Base-by-base conservation (phyloP, 2,329 filamentous ascomycete genomes). In the Madurella mycetomatis region DNA sequence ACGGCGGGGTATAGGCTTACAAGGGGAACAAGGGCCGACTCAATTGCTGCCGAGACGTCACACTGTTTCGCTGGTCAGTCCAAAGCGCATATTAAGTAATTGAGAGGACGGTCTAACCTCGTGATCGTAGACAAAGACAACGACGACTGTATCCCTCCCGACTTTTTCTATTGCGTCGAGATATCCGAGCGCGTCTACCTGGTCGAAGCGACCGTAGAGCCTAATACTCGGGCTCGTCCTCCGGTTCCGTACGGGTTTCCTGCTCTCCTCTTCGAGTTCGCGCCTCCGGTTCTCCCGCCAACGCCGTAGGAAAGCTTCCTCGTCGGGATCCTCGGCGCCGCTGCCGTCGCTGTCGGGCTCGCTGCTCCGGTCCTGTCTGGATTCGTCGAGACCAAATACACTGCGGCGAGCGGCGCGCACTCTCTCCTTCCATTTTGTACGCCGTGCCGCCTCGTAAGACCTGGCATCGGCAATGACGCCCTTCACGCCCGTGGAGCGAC, bases 141-240 rank as follows among this genome's bases (percentile, higher is more conserved):
- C 87, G 1, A 97, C 92, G 3, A 88, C 81, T 0, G 90, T 92
- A 45, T 92, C 88, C 46, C 85, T 73, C 40, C 84, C 79, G 4
- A 92, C 90, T 72, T 90, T 94, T 74, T 99, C 94, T 63, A 97
- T 90, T 52, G 92, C 92, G 70, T 97, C 92, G n/a, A 99, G 80
- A 66, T 95, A 99, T 16, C 92, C 94, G 60, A 87, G 77, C 8
- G 90, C 92, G 75, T 97, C 92, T 1, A 97, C 94, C 55, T 84
- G 81, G 58, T 92, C 87, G 59, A 97, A 75, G 12, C 80, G 82
- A 18, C 94, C 94, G 68, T 88, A 97, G 54, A 86, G 78, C 60
- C 88, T 78, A 60, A 87, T 82, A 64, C 86, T 91, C 1, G 90
- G 90, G 69, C 86, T 92, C 49, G 83, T 86, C 65, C 85, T 83